Evolutionary conservation across 805 yeast species (phyloP).

Genomic region (Starmera quercuum): DNA sequence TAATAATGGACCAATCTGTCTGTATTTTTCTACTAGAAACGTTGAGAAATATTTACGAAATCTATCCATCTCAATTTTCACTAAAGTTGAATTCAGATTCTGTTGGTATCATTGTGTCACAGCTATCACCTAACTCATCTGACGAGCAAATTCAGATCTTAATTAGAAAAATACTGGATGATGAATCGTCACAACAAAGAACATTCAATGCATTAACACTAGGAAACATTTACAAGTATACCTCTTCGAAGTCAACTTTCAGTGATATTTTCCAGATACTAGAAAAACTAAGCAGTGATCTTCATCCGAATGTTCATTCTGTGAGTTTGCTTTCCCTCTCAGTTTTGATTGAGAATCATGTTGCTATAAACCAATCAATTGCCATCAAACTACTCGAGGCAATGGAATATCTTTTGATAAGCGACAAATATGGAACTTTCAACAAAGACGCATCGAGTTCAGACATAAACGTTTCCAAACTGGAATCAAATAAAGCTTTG

Average conservation of each 20-base stretch:
- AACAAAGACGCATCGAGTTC: constrained; percentile 36
- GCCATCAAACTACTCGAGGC: constrained; percentile 36
- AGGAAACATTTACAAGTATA: constrained; percentile 37
- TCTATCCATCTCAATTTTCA: constrained; percentile 20
- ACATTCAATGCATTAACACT: constrained; percentile 47
- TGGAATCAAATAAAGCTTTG: constrained; percentile 36
- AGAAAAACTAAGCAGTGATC: constrained; percentile 59
- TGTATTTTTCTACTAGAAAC: constrained; percentile 43
- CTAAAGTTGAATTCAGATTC: constrained; percentile 46
- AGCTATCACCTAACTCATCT: constrained; percentile 25
- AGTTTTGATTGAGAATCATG: constrained; percentile 47
- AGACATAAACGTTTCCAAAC: constrained; percentile 37
- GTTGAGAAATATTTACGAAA: constrained; percentile 24
- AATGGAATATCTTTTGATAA: constrained; percentile 30
- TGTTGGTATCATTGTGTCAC: constrained; percentile 42
- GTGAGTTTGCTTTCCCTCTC: constrained; percentile 60
- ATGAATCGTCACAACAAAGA: constrained; percentile 56
- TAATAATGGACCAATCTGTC: constrained; percentile 27
- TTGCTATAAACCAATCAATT: constrained; percentile 34
- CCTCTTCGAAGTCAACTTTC: constrained; percentile 28
- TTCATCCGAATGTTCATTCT: constrained; percentile 77
- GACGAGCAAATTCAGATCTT: constrained; percentile 40
- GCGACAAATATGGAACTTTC: constrained; percentile 44
- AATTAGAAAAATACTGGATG: constrained; percentile 61
- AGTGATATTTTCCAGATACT: constrained; percentile 46